Evolutionary conservation across 2,329 filamentous ascomycete genomes (phyloP), one percentile per base, ranked within the genome.

Genomic region (Colletotrichum karsti): DNA sequence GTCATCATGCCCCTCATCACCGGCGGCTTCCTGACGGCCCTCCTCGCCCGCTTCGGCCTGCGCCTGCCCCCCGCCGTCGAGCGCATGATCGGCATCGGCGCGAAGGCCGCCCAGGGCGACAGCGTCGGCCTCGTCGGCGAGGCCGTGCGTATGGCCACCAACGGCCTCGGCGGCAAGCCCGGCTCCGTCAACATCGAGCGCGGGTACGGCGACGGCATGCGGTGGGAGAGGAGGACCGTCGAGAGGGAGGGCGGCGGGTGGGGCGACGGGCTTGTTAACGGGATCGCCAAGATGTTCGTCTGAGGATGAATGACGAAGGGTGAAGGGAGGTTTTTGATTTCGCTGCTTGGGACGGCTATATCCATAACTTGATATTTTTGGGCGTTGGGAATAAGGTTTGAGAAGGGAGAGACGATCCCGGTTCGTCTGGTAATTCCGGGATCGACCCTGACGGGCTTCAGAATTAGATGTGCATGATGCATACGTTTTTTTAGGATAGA

Each of bases 1-100:
- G 91, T 97, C 70, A 87, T 98, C 74, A 90, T 98, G 87, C 95
- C 95, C 9, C 86, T 98, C 65, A 83, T 98, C 74, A 94, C 92
- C 1, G 93, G 93, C 57, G 95, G 95, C 33, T 92, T 93, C 28
- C 81, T 98, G 72, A 91, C 91, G 8, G 93, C 92, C 51, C 83
- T 98, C 48, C 87, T 97, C 50, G 88, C 89, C 39, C 90, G 91
- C 76, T 92, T 98, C 78, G 95, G 95, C 22, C 84, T 98, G 69
- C 87, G 91, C 70, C 79, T 97, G 71, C 95, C 95, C 1, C 84
- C 85, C 5, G 80, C 84, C 12, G 76, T 94, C 67, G 85, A 90
- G 80, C 83, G 84, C 74, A 83, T 89, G 84, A 77, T 91, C 35
- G 87, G 87, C 71, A 72, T 86, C 64, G 87, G 87, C 46, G 83